These are phyloP conservation scores for Aureobasidium sp. DNA, from an alignment of 2,329 filamentous ascomycete species.

Conservation along the genomic window DNA sequence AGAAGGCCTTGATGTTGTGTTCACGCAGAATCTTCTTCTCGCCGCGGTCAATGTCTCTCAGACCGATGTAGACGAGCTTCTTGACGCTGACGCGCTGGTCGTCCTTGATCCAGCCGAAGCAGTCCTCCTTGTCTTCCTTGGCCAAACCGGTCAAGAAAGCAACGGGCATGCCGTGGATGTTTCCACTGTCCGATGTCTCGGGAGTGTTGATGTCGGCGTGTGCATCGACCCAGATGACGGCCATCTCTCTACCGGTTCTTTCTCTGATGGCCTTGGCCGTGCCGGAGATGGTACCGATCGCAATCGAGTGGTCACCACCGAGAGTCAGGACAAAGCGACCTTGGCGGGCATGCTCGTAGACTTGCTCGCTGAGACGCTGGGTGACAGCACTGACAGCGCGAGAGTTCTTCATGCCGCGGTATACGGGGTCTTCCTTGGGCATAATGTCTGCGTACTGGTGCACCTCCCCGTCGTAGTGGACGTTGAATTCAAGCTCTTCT, in stretches of 20 bases:
- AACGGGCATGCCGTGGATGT: slow-evolving; percentile 97
- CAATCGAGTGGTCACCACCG: slow-evolving; percentile 93
- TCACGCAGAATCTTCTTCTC: slow-evolving; percentile 91
- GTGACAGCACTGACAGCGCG: slow-evolving; percentile 81
- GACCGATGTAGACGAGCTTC: slow-evolving; percentile 94
- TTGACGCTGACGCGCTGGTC: slow-evolving; percentile 63
- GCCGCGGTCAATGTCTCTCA: slow-evolving; percentile 84
- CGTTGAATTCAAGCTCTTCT: slow-evolving; percentile 79
- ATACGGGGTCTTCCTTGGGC: slow-evolving; percentile 65
- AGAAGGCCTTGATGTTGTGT: slow-evolving; percentile 88
- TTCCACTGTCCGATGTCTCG: slow-evolving; percentile 80
- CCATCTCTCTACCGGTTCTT: slow-evolving; percentile 72
- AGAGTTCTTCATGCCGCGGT: slow-evolving; percentile 93
- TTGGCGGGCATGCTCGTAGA: slow-evolving; percentile 75
- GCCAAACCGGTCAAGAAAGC: slow-evolving; percentile 84
- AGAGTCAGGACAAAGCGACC: slow-evolving; percentile 88
- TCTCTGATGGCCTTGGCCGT: slow-evolving; percentile 81
- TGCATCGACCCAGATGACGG: slow-evolving; percentile 97
- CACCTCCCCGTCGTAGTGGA: slow-evolving; percentile 75
- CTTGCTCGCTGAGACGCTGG: slow-evolving; percentile 68
- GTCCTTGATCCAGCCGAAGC: slow-evolving; percentile 83
- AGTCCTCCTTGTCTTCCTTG: slow-evolving; percentile 64
- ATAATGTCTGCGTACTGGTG: slow-evolving; percentile 74
- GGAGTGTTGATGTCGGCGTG: slow-evolving; percentile 98
- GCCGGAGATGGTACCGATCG: slow-evolving; percentile 86